Conservation (phyloP, 768 basidiomycete genomes). For the Tricholoma terreum region DNA sequence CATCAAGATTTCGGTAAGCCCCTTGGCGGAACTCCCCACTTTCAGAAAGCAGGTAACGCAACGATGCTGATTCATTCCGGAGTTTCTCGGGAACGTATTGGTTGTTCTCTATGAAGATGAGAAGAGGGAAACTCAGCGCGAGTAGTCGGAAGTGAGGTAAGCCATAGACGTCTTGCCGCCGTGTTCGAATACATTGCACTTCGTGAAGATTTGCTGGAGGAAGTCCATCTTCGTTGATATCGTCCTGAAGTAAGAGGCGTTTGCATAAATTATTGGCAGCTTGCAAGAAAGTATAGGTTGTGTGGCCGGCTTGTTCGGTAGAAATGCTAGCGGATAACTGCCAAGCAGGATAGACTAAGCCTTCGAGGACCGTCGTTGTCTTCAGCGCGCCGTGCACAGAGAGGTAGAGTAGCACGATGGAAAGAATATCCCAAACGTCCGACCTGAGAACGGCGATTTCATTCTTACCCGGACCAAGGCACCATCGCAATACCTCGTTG, state of each 20-base stretch:
- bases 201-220: constrained; percentile 56
- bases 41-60: constrained; percentile 60
- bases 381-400: constrained; percentile 64
- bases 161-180: constrained; percentile 64
- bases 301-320: constrained; percentile 32
- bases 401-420: constrained; percentile 59
- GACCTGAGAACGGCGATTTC: constrained; percentile 56
- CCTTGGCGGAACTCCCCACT: constrained; percentile 70
- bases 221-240: constrained; percentile 34
- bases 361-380: constrained; percentile 68
- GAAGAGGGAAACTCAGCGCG: constrained; percentile 59
- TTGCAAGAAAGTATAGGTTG: constrained; percentile 50
- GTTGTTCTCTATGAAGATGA: constrained; percentile 72
- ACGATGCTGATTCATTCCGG: constrained; percentile 42
- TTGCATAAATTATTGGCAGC: constrained; percentile 65
- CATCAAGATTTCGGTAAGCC: constrained; percentile 71
- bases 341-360: constrained; percentile 82
- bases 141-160: constrained; percentile 64
- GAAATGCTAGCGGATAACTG: constrained; percentile 45
- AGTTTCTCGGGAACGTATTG: constrained; percentile 46
- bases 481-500: constrained; percentile 68
- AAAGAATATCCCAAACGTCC: constrained; percentile 68
- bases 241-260: constrained; percentile 54
- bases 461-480: constrained; percentile 60
- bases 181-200: constrained; percentile 65